Percentiles rank a stretch among this genome's conserved stretches.
These are phyloP conservation scores for Testicularia cyperi DNA, from an alignment of 1,284 basidiomycete species.

Conservation along the genomic window DNA sequence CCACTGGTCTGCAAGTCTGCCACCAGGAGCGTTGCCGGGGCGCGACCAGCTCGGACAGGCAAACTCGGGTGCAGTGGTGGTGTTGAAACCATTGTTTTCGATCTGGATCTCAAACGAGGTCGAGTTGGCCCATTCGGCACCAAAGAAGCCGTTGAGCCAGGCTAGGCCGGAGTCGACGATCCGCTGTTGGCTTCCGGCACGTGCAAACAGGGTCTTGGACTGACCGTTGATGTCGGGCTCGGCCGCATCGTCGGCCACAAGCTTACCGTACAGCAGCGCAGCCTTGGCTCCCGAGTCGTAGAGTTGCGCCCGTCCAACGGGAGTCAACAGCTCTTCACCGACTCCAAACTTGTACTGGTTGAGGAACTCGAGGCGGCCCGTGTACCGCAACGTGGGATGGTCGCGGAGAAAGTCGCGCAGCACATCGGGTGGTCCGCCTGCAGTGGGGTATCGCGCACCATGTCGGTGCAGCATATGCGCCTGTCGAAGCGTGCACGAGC, in stretches of 20 bases:
- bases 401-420: constrained; percentile 23
- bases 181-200: constrained; percentile 55
- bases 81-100: constrained; percentile 51
- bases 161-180: constrained; percentile 54
- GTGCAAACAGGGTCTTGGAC: constrained; percentile 45
- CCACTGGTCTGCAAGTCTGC: constrained; percentile 35
- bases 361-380: constrained; percentile 47
- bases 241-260: constrained; percentile 18
- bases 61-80: constrained; percentile 55
- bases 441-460: constrained; percentile 53
- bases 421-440: constrained; percentile 18
- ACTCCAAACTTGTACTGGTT: constrained; percentile 48
- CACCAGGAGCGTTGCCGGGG: constrained; percentile 12
- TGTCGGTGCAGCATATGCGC: constrained; percentile 57
- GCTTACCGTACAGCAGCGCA: constrained; percentile 40
- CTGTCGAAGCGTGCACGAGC: constrained; percentile 43
- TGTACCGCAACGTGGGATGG: constrained; percentile 21
- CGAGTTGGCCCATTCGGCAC: constrained; percentile 21
- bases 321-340: constrained; percentile 53
- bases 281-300: constrained; percentile 46
- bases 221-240: constrained; percentile 11
- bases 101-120: constrained; percentile 56
- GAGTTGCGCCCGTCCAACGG: constrained; percentile 52
- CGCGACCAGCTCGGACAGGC: constrained; percentile 34
- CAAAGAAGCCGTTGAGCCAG: constrained; percentile 48